Evolutionary conservation across 2,329 filamentous ascomycete genomes (phyloP), one percentile per base, ranked within the genome.

Genomic region (Bipolaris cookei): DNA sequence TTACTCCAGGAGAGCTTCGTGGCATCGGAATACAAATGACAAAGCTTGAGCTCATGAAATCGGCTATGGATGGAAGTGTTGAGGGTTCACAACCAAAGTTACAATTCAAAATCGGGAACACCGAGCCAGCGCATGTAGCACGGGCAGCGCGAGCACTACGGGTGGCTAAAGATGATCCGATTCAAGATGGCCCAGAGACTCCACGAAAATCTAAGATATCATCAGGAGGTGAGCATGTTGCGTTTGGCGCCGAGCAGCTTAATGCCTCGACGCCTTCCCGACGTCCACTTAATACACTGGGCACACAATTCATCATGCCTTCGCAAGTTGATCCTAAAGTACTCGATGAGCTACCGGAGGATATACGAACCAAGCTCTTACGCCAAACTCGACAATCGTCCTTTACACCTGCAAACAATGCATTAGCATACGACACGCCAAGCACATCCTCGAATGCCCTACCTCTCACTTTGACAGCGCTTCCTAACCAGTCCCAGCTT

Each of bases 11-110:
- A 8, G 95, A 99, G 72, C 82, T 99, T n/a, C 86, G 95, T 69
- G 95, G 95, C 0, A 81, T 99, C 8, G 95, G 95, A 0, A 85
- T 98, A 1, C 94, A 97, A 72, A 90, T 98, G 87, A 95, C 92
- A 13, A 97, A 92, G 74, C 83, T 99, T 3, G 92, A 97, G 66
- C 87, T 90, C 0, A 79, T 95, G 67, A 96, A 91, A 69, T 70
- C 78, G 14, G 79, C 81, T 2, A 68, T 76, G 0, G 79, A 83
- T n/a, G 84, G 79, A 1, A 67, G 64, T 32, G 75, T 82, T 1
- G 88, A 92, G 51, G 86, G 90, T 59, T 96, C 92, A 68, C 94
- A 98, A 74, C 88, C 85, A 62, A 88, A 86, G 46, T 81, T 98
- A 18, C 86, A 84, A 34, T 97, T 97, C 78, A 88, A 86, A 52